Percentiles rank a stretch among this genome's conserved stretches.
phyloP scores from a whole-genome alignment of 768 basidiomycete genomes.

The Boletus reticulatus region DNA sequence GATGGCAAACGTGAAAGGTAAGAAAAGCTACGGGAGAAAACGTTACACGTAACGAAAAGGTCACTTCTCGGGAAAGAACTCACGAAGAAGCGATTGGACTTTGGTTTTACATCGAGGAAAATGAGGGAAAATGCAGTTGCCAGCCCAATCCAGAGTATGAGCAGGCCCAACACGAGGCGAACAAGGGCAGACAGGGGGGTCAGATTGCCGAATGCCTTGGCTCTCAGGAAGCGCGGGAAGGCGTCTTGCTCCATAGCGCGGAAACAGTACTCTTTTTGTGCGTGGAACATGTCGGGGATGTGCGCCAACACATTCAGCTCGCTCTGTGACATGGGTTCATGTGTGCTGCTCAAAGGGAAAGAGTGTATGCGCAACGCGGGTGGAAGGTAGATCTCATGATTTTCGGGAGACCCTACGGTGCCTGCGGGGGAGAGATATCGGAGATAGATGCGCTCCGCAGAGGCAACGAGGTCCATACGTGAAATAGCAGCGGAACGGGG shows the following conservation, averaged over 20 bases:
- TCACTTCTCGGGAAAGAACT: constrained; percentile 36
- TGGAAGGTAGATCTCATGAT: constrained; percentile 98
- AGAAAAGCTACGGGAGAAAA: constrained; percentile 66
- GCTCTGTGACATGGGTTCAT: constrained; percentile 64
- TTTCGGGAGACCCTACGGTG: constrained; percentile 75
- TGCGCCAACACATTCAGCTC: constrained; percentile 81
- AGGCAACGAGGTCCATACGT: constrained; percentile 84
- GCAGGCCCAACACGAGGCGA: constrained; percentile 78
- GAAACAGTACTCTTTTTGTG: constrained; percentile 97
- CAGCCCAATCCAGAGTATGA: constrained; percentile 94
- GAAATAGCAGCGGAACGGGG: constrained; percentile 89
- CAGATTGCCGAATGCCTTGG: constrained; percentile 97
- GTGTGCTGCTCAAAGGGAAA: constrained; percentile 78
- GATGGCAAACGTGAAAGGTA: constrained; percentile 87
- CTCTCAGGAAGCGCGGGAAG: constrained; percentile 89
- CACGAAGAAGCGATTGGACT: constrained; percentile 92
- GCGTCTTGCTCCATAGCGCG: constrained; percentile 95
- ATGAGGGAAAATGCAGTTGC: constrained; percentile 87
- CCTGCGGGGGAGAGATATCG: constrained; percentile 87
- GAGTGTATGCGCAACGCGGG: constrained; percentile 87
- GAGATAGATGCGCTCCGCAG: constrained; percentile 94
- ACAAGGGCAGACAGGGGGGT: constrained; percentile 89
- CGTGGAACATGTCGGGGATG: constrained; percentile 94
- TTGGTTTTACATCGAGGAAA: constrained; percentile 92
- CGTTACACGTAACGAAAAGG: not conserved